A percentile compares a stretch with the other conserved stretches of the same genome.
Evolutionary conservation across 2,329 filamentous ascomycete genomes (phyloP).

Genomic region (Teratosphaeria destructans): DNA sequence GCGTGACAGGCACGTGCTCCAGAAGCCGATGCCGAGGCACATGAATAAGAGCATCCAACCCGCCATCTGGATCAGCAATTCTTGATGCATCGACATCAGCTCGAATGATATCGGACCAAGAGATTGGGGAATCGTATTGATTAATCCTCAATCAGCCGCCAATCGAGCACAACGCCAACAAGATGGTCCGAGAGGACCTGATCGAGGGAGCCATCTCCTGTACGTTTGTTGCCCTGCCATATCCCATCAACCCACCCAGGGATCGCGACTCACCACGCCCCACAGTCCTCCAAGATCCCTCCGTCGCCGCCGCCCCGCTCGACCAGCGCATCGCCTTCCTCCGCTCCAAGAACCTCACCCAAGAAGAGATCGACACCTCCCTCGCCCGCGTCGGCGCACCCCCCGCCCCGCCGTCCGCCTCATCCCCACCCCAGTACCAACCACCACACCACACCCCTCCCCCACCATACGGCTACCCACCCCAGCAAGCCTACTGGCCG

Average conservation of each 20-base stretch:
- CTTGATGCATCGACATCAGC: neutral
- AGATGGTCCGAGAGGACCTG: slow-evolving; percentile 91
- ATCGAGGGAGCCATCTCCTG: slow-evolving; percentile 58
- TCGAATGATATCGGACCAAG: neutral
- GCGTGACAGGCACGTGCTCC: neutral
- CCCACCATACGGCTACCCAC: slow-evolving; percentile 30
- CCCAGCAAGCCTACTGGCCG: slow-evolving; percentile 39
- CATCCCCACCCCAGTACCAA: slow-evolving; percentile 31
- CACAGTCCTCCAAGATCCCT: slow-evolving; percentile 85
- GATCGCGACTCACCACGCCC: neutral
- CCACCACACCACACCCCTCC: slow-evolving; percentile 16
- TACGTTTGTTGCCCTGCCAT: slow-evolving; percentile 20
- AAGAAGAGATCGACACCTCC: slow-evolving; percentile 84
- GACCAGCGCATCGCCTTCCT: slow-evolving; percentile 90
- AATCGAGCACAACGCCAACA: neutral
- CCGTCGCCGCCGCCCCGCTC: slow-evolving; percentile 75
- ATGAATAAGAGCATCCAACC: neutral
- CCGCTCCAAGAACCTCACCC: slow-evolving; percentile 91
- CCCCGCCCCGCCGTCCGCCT: slow-evolving; percentile 17
- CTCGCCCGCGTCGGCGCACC: slow-evolving; percentile 62
- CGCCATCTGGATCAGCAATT: neutral
- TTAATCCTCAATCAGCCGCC: neutral
- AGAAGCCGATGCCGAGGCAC: neutral
- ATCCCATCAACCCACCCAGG: neutral
- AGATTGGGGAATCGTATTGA: neutral